Conservation (phyloP, 2,329 filamentous ascomycete genomes). For the Monosporascus sp. region DNA sequence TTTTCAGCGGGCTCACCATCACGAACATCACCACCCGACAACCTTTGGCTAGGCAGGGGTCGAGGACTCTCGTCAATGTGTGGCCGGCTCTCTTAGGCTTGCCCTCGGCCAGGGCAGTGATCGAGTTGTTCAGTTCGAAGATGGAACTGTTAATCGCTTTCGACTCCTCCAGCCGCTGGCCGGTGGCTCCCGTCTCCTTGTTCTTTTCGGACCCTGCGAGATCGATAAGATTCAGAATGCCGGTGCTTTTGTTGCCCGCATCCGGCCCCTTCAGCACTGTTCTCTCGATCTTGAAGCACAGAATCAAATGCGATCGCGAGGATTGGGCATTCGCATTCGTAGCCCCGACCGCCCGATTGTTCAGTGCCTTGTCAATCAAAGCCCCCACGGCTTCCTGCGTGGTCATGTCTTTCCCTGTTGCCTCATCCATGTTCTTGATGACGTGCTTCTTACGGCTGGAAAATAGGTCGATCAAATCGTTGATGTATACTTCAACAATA, state of each 20-base stretch:
- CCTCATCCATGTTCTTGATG: constrained; percentile 51
- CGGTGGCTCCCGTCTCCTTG: constrained; percentile 10
- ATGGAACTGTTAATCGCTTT: constrained; percentile 19
- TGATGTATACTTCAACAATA: constrained; percentile 96
- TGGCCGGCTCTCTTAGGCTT: constrained; percentile 4
- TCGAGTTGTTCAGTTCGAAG: constrained; percentile 8
- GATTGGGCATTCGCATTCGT: constrained; percentile 92
- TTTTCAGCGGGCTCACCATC: constrained; percentile 19
- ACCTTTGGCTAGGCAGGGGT: constrained; percentile 14
- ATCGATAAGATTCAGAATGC: constrained; percentile 90
- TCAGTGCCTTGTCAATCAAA: constrained; percentile 71
- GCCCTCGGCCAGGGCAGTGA: constrained; percentile 10
- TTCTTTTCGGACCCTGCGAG: constrained; percentile 74
- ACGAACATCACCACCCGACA: constrained; percentile 25
- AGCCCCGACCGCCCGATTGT: constrained; percentile 82
- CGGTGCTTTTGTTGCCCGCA: constrained; percentile 69
- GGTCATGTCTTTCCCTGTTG: constrained; percentile 6
- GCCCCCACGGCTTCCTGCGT: constrained; percentile 62
- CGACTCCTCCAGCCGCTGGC: constrained; percentile 12
- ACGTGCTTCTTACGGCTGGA: constrained; percentile 48
- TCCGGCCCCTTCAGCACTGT: constrained; percentile 60
- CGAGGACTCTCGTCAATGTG: constrained; percentile 16
- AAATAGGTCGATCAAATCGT: constrained; percentile 84
- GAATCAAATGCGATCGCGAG: constrained; percentile 88
- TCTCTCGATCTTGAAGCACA: constrained; percentile 73